These are phyloP conservation scores for Trichomonas tenax DNA, from an alignment of 208 protist species.

Conservation along the genomic window DNA sequence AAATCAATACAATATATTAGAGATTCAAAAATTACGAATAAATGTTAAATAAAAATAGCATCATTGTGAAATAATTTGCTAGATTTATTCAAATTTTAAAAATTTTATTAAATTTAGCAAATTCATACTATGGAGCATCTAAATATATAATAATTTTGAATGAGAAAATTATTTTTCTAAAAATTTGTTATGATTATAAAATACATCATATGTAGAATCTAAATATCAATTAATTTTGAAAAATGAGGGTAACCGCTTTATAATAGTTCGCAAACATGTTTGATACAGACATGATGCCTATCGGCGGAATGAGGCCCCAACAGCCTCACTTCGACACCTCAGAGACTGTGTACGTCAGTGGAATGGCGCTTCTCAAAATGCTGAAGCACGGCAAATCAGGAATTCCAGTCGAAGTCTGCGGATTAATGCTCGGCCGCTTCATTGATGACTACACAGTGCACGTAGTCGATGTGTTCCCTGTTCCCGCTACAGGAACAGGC, in stretches of 20 bases:
- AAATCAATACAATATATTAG: too few relatives aligned
- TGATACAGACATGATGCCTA: not conserved
- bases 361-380: conserved; percentile 98
- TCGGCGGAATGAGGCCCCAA: not conserved
- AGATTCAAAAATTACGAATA: too few relatives aligned
- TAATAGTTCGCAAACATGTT: not conserved
- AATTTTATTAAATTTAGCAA: too few relatives aligned
- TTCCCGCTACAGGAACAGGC: conserved; percentile 74
- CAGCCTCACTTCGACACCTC: conserved; percentile 67
- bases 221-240: too few relatives aligned
- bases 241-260: not conserved
- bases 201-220: too few relatives aligned
- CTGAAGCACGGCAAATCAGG: conserved; percentile 94
- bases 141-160: too few relatives aligned
- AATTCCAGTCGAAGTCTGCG: conserved; percentile 99
- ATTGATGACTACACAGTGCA: conserved; percentile 99
- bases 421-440: conserved; percentile 98
- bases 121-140: too few relatives aligned
- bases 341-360: conserved; percentile 96
- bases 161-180: too few relatives aligned
- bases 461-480: conserved; percentile 93
- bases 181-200: too few relatives aligned
- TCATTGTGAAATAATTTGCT: too few relatives aligned
- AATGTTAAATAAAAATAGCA: too few relatives aligned
- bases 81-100: too few relatives aligned